Evolutionary conservation across 2,329 filamentous ascomycete species (phyloP).

Genomic region (Hyphodiscus sp.): DNA sequence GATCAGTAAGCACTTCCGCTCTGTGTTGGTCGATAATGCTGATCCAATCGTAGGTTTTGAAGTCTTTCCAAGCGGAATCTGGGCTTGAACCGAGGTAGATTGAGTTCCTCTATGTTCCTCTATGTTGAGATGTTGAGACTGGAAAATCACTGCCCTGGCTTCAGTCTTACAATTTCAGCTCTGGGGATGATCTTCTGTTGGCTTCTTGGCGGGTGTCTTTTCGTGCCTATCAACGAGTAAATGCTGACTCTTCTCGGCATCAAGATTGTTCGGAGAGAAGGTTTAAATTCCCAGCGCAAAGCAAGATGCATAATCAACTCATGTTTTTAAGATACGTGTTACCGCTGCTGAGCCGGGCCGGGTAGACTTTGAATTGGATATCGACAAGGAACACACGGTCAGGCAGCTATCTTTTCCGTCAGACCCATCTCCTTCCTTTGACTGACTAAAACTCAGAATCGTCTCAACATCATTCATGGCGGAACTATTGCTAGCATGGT

Average conservation of each 20-base stretch:
- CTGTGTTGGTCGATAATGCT: neutral
- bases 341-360: constrained; percentile 56
- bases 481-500: constrained; percentile 74
- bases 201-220: too few species aligned
- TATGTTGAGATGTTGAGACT: neutral
- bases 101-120: neutral
- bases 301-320: neutral
- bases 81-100: constrained; percentile 79
- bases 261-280: constrained; percentile 30
- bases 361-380: constrained; percentile 71
- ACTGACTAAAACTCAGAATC: constrained; percentile 48
- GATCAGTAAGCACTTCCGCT: constrained; percentile 43
- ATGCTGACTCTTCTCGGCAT: constrained; percentile 4
- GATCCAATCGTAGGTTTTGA: constrained; percentile 59
- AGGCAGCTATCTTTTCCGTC: constrained; percentile 15
- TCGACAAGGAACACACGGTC: constrained; percentile 69
- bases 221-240: neutral
- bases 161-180: neutral
- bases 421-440: neutral
- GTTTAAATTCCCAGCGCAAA: constrained; percentile 13
- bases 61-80: constrained; percentile 69
- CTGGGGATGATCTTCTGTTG: too few species aligned
- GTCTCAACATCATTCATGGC: constrained; percentile 69
- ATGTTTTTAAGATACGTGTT: constrained; percentile 52
- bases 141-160: neutral